Evolutionary conservation across 129 eudicot species (phyloP).

Genomic region (Escallonia rubra): DNA sequence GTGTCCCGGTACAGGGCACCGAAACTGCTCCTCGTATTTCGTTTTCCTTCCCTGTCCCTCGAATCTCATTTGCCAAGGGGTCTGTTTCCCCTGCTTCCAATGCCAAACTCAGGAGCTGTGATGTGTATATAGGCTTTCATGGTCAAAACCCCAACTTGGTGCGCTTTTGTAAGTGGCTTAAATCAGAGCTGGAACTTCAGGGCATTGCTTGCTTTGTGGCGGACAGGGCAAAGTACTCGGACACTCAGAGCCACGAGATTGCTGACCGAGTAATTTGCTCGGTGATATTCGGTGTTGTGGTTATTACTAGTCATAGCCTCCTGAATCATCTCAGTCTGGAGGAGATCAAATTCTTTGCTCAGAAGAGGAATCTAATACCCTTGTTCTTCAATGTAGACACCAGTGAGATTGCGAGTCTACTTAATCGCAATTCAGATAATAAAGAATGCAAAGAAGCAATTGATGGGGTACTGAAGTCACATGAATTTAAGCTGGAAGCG

Average conservation of each 20-base stretch:
- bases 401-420: constrained; percentile 30
- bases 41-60: constrained; percentile 77
- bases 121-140: constrained; percentile 80
- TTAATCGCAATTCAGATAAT: constrained; percentile 37
- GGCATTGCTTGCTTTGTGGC: constrained; percentile 90
- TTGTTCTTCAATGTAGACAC: constrained; percentile 59
- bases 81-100: constrained; percentile 62
- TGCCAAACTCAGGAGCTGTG: constrained; percentile 84
- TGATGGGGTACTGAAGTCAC: constrained; percentile 58
- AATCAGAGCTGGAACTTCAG: constrained; percentile 86
- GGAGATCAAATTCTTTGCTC: constrained; percentile 81
- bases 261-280: constrained; percentile 90
- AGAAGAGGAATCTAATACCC: constrained; percentile 83
- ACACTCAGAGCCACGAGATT: constrained; percentile 80
- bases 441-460: constrained; percentile 73
- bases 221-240: constrained; percentile 71
- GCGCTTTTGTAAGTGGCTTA: constrained; percentile 80
- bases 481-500: constrained; percentile 59
- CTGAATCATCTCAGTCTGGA: constrained; percentile 62
- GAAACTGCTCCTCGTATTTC: constrained; percentile 61
- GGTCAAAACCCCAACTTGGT: constrained; percentile 71
- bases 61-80: constrained; percentile 70
- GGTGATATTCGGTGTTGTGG: constrained; percentile 67
- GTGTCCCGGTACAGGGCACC: constrained; percentile 50
- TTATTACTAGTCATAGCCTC: constrained; percentile 50